Percentiles rank a stretch among this genome's conserved stretches.
These are phyloP conservation scores for Lyophyllum shimeji DNA, from an alignment of 768 basidiomycete species.

Conservation along the genomic window DNA sequence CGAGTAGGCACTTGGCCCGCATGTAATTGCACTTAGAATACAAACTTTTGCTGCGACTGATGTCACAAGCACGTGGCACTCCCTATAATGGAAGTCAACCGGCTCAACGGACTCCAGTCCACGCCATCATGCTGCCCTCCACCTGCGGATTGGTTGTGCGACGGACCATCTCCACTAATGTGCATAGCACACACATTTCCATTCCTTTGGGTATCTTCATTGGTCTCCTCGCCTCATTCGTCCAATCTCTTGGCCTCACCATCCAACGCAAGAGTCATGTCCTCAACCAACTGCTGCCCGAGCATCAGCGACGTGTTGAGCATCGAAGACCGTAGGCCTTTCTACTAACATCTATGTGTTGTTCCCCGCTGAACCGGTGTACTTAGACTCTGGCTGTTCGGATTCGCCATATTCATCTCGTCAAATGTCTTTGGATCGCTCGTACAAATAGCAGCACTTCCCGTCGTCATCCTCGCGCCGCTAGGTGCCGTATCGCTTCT, in stretches of 20 bases:
- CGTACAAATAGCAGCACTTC: conserved; percentile 91
- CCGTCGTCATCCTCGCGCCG: conserved; percentile 92
- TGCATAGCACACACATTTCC: conserved; percentile 33
- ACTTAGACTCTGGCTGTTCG: conserved; percentile 80
- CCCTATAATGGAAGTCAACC: background rate
- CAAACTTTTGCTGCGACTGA: too few species aligned
- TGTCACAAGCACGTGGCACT: background rate
- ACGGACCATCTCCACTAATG: conserved; percentile 3
- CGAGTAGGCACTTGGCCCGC: too few species aligned
- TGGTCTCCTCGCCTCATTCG: conserved; percentile 80
- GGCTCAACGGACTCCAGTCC: too few species aligned
- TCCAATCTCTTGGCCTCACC: conserved; percentile 90
- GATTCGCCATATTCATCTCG: conserved; percentile 83
- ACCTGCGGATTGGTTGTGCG: conserved; percentile 8
- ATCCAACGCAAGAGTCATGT: conserved; percentile 95
- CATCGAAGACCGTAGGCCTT: conserved; percentile 72
- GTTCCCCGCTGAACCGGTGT: background rate
- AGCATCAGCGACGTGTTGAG: conserved; percentile 62
- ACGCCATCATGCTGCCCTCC: conserved; percentile 4
- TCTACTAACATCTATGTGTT: background rate
- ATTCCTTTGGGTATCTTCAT: conserved; percentile 53
- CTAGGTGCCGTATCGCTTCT: conserved; percentile 90
- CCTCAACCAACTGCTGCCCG: conserved; percentile 71
- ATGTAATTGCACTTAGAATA: too few species aligned
- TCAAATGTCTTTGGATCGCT: conserved; percentile 88